phyloP scores from a whole-genome alignment of 805 yeast genomes.

The Starmerella powellii region DNA sequence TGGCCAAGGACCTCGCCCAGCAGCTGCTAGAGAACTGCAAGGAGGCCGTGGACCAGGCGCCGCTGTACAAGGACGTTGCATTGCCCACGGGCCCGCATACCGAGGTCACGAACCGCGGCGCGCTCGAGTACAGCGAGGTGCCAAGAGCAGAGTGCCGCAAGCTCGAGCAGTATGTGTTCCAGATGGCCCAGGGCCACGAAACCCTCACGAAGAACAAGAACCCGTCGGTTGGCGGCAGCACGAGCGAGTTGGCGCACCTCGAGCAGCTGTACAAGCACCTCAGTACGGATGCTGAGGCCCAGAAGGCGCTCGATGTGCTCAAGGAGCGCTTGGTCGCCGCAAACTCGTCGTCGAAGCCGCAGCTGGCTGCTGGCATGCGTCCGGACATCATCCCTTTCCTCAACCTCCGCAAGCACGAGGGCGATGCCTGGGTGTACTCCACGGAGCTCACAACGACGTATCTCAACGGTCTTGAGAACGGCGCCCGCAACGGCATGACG shows the following conservation, averaged over 20 bases:
- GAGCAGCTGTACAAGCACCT: constrained; percentile 24
- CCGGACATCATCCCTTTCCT: constrained; percentile 83
- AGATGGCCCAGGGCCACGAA: constrained; percentile 87
- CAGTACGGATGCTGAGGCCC: constrained; percentile 20
- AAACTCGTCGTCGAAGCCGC: not conserved
- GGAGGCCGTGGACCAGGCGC: constrained; percentile 66
- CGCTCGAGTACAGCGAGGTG: constrained; percentile 68
- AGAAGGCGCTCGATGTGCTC: constrained; percentile 22
- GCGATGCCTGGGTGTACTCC: constrained; percentile 71
- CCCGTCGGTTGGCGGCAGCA: constrained; percentile 1
- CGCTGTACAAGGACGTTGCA: constrained; percentile 90
- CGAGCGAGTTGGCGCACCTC: constrained; percentile 38
- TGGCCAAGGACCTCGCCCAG: constrained; percentile 81
- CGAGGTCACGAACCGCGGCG: constrained; percentile 75
- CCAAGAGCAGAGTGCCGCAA: constrained; percentile 86
- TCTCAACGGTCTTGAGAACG: constrained; percentile 82
- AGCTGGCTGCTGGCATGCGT: constrained; percentile 24
- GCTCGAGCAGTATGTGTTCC: constrained; percentile 86
- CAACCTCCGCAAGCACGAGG: constrained; percentile 74
- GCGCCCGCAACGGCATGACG: constrained; percentile 88
- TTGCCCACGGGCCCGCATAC: constrained; percentile 95
- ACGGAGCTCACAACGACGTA: constrained; percentile 61
- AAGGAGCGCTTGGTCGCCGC: constrained; percentile 18
- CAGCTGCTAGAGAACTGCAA: constrained; percentile 92
- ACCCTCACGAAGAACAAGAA: constrained; percentile 49